Base-by-base conservation (phyloP, 2,329 filamentous ascomycete species). In the Epichloe aotearoae region DNA sequence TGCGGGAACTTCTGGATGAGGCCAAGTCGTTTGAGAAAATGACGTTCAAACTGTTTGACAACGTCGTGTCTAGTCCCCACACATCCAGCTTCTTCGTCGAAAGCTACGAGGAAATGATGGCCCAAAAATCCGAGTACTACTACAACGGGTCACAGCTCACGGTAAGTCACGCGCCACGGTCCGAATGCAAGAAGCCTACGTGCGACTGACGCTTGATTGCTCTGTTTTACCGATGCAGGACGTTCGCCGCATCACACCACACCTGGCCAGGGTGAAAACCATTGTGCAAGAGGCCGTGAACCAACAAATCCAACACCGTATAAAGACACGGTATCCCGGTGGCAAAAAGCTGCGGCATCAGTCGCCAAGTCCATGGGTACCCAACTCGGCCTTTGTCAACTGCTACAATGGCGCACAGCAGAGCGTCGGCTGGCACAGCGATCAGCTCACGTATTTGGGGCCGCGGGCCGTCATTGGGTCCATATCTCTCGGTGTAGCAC, bases 351-450 rank as follows among this genome's bases (percentile, higher is more conserved):
- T 96, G 30, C 82, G 76, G 57, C 82, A 86, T 58, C 90, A 96
- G 61, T 85, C 83, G 0, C 77, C 87, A 0, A 66, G 76, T 0
- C 68, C 75, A 0, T 97, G 91, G 90, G 71, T 72, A 8, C 87
- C 91, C 10, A 97, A 97, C 62, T 88, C 88, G 0, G 88, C 90
- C 0, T 91, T 96, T 61, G 90, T 95, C 15, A 98, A 98, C 65
- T 95, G 88, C 70, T 98, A 98, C 65, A 74, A 83, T 58, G 90
- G 90, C 0, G 83, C 81, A 0, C 74, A 81, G 11, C 81, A 97
- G 68, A 88, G 76, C 54, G 90, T 97, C 1, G 93, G 93, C 34
- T 97, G 88, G 68, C 93, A 98, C 66, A 83, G 86, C 37, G 93
- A 98, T 63, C 87, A 95, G 59, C 74, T 96, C 15, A 96, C 91